Evolutionary conservation across 305 asterid genomes (phyloP).

Genomic region (Andrographis paniculata): DNA sequence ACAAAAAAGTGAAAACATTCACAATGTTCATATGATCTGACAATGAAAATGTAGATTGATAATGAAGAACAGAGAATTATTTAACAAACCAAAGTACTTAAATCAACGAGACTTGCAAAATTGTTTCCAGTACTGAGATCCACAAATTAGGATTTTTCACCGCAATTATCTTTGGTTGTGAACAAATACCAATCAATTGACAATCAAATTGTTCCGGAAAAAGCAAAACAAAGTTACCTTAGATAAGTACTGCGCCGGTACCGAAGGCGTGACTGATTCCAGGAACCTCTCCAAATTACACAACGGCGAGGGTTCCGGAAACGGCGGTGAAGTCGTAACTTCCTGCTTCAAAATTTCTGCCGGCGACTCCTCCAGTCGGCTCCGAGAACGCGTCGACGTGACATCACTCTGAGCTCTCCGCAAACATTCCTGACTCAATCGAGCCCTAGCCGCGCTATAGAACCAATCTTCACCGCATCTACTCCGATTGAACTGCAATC

Average conservation of each 20-base stretch:
- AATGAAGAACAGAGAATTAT: constrained; percentile 3
- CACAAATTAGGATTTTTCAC: constrained; percentile 15
- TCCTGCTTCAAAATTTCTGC: constrained; percentile 29
- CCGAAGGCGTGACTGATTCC: constrained; percentile 75
- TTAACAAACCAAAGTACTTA: constrained; percentile 1
- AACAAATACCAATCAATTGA: constrained; percentile 11
- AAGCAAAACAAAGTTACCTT: constrained; percentile 40
- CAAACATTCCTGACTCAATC: constrained; percentile 45
- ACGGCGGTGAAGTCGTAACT: constrained; percentile 21
- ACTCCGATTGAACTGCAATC: constrained; percentile 79
- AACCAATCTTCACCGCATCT: constrained; percentile 76
- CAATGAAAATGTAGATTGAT: no score
- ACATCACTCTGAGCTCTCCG: constrained; percentile 67
- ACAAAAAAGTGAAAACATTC: no score
- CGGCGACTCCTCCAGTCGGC: constrained; percentile 29
- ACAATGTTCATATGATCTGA: no score
- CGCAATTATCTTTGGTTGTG: background rate
- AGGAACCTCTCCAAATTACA: constrained; percentile 76
- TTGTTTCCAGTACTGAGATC: background rate
- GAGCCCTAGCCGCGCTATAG: constrained; percentile 69
- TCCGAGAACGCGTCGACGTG: constrained; percentile 25
- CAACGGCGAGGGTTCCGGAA: constrained; percentile 30
- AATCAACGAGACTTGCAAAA: background rate
- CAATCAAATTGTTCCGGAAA: constrained; percentile 1
- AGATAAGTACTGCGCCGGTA: constrained; percentile 59